Evolutionary conservation across 805 yeast species (phyloP), one percentile per base, ranked within the genome.

Genomic region (Blastobotrys terrestris): DNA sequence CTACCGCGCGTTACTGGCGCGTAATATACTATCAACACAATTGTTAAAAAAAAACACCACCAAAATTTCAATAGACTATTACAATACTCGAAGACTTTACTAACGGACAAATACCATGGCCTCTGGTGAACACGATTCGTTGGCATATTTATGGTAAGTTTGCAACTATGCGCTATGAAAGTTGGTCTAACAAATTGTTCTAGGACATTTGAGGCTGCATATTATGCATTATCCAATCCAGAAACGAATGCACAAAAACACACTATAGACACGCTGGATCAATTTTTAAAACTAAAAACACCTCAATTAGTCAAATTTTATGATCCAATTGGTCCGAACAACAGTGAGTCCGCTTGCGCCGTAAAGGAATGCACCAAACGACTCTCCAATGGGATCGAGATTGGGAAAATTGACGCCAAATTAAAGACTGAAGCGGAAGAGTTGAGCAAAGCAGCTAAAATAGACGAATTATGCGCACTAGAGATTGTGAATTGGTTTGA

Each of bases 151-250:
- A 26, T 26, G 35, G 35, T 26, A 11, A 26, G 35, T 26, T 26
- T 26, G 35, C n/a, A n/a, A n/a, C n/a, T n/a, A 11, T 26, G 35
- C 35, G 35, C 35, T n/a, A n/a, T n/a, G n/a, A n/a, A n/a, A n/a
- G n/a, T n/a, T n/a, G n/a, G n/a, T n/a, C n/a, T n/a, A n/a, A n/a
- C n/a, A n/a, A n/a, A n/a, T n/a, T n/a, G n/a, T 26, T 26, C 35
- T 26, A 53, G 56, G 49, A 55, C 56, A 35, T 56, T 54, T 43
- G 56, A 56, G 44, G 56, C 57, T 14, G 59, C 57, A 4, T 56
- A 49, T 44, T 54, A 48, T 50, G 46, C 48, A 31, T 44, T 52
- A 35, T 15, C 31, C 8, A 39, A 52, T 13, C 16, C 44, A 13
- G 35, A 26, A 11, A 16, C 18, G 8, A 31, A 16, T 8, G 22